phyloP scores from a whole-genome alignment of 2,329 filamentous ascomycete species.

The Pestalotiopsis sp. region DNA sequence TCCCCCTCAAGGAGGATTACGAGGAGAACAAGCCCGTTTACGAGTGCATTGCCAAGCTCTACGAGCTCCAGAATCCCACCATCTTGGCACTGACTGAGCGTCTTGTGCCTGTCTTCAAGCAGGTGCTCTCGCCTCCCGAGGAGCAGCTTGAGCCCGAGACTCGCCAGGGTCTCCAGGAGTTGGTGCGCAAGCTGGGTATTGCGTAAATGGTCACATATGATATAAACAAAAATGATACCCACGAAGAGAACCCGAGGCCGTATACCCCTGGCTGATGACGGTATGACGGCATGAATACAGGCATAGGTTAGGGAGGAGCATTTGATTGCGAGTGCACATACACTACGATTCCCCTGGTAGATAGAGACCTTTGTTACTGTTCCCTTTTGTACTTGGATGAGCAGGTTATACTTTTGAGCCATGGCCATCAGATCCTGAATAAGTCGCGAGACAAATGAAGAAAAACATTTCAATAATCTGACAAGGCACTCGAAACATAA shows the following conservation, averaged over 20 bases:
- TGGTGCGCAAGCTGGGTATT: constrained; percentile 46
- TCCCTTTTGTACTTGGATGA: constrained; percentile 7
- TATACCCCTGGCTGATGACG: constrained; percentile 13
- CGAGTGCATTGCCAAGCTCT: constrained; percentile 86
- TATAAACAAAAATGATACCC: constrained; percentile 3
- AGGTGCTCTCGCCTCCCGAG: constrained; percentile 71
- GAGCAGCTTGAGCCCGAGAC: constrained; percentile 78
- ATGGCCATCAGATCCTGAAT: background rate
- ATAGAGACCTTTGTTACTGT: constrained; percentile 15
- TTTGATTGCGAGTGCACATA: constrained; percentile 9
- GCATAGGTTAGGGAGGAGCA: constrained; percentile 1
- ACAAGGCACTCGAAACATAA: no score
- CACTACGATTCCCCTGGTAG: constrained; percentile 34
- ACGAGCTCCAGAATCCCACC: constrained; percentile 69
- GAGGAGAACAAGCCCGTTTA: constrained; percentile 97
- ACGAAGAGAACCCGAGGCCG: constrained; percentile 22
- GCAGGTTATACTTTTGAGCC: background rate
- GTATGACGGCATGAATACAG: constrained; percentile 13
- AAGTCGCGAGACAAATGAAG: background rate
- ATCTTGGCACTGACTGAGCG: constrained; percentile 71
- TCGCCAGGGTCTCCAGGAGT: constrained; percentile 65
- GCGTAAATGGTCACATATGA: constrained; percentile 4
- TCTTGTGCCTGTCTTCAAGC: constrained; percentile 71
- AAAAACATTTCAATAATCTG: background rate
- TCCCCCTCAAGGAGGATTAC: constrained; percentile 90